Conservation (phyloP, 768 basidiomycete species). For the Roridomyces roridus region DNA sequence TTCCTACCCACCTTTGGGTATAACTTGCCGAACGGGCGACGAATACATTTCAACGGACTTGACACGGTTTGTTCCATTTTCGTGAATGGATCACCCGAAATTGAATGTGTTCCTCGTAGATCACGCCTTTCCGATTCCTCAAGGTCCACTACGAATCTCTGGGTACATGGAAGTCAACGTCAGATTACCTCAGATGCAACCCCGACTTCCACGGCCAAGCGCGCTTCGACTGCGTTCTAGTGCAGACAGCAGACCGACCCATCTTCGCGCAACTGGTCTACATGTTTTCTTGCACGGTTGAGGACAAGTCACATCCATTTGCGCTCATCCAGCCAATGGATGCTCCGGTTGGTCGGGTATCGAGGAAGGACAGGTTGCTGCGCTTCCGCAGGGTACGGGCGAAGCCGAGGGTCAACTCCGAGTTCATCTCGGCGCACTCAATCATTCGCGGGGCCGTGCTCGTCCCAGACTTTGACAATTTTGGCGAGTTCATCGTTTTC, state of each 20-base stretch:
- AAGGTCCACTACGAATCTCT: slow-evolving; percentile 22
- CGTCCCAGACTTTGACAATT: no score
- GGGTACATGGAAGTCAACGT: slow-evolving; percentile 16
- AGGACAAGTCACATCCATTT: no score
- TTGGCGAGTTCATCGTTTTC: no score
- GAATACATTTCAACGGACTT: not conserved
- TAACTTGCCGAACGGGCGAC: not conserved
- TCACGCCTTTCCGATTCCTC: slow-evolving; percentile 12
- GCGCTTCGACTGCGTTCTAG: slow-evolving; percentile 26
- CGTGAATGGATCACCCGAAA: no score
- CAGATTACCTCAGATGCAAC: slow-evolving; percentile 27
- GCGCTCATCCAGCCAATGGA: no score
- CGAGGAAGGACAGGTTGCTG: no score
- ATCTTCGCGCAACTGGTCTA: slow-evolving; percentile 29
- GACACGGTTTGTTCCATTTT: not conserved
- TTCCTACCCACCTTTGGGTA: not conserved
- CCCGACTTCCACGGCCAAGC: slow-evolving; percentile 11
- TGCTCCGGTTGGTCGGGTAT: no score
- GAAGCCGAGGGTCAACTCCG: no score
- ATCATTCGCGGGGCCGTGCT: no score
- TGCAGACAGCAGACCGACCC: slow-evolving; percentile 7
- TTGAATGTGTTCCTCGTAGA: not conserved
- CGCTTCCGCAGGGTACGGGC: no score
- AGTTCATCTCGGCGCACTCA: no score
- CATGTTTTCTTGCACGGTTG: no score